Conservation (phyloP, 192 early-diverging fungal species). For the Entophlyctis helioformis region DNA sequence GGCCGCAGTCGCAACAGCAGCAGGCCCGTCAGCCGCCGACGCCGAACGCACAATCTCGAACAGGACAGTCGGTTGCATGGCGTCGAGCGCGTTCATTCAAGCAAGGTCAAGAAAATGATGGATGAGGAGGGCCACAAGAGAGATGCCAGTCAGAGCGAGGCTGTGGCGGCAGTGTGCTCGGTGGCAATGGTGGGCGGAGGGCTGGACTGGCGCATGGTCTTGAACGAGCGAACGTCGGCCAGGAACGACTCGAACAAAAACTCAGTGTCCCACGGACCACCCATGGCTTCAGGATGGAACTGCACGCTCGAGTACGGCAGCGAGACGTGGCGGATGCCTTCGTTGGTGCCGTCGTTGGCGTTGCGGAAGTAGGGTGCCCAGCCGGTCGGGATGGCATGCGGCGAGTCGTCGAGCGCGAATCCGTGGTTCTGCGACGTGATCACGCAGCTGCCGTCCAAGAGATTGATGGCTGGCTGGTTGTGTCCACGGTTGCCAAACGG, state of each 20-base stretch:
- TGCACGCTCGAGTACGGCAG: slow-evolving; percentile 76
- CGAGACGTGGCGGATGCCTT: slow-evolving; percentile 69
- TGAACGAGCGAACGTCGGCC: slow-evolving; percentile 31
- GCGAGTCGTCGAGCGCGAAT: slow-evolving; percentile 64
- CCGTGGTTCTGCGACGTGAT: slow-evolving; percentile 98
- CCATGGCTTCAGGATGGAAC: slow-evolving; percentile 94
- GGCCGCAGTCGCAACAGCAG: too few species aligned
- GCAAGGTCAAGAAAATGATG: too few species aligned
- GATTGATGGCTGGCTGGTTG: slow-evolving; percentile 83
- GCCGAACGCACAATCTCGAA: too few species aligned
- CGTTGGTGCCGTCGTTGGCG: slow-evolving; percentile 92
- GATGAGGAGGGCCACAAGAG: too few species aligned
- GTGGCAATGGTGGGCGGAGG: too few species aligned
- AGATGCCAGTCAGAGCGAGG: too few species aligned
- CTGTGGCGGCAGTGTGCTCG: too few species aligned
- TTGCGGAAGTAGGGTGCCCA: slow-evolving; percentile 87
- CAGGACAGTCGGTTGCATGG: too few species aligned
- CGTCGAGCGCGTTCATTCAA: too few species aligned
- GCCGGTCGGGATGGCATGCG: slow-evolving; percentile 48
- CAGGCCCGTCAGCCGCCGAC: too few species aligned
- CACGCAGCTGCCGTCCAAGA: slow-evolving; percentile 63
- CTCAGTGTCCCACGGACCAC: slow-evolving; percentile 84
- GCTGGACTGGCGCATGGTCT: too few species aligned
- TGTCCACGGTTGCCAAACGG: slow-evolving; percentile 93
- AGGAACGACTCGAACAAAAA: slow-evolving; percentile 80